Evolutionary conservation across 768 basidiomycete species (phyloP).

Genomic region (Trametes punicea): DNA sequence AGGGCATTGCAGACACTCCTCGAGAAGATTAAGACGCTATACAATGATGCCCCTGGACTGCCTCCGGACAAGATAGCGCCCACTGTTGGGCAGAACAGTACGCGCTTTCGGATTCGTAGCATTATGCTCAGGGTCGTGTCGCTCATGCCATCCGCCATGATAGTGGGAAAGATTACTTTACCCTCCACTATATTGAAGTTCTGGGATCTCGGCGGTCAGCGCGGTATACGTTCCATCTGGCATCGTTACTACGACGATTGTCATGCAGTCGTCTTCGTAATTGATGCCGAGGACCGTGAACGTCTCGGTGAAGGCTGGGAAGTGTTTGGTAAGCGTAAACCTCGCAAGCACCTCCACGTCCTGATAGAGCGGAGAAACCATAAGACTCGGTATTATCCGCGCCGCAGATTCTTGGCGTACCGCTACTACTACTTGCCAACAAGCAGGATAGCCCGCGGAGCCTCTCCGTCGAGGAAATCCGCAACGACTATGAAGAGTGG

Average conservation of each 20-base stretch:
- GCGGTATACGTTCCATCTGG: slow-evolving; percentile 94
- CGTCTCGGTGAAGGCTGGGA: slow-evolving; percentile 94
- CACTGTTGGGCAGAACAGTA: slow-evolving; percentile 97
- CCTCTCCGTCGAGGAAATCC: slow-evolving; percentile 85
- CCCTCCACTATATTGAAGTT: slow-evolving; percentile 94
- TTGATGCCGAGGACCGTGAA: slow-evolving; percentile 90
- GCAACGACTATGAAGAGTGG: slow-evolving; percentile 88
- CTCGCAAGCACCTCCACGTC: neutral
- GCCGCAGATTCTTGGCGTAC: slow-evolving; percentile 86
- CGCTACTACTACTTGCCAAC: slow-evolving; percentile 89
- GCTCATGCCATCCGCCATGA: neutral
- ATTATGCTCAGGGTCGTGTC: too few relatives aligned
- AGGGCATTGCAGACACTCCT: slow-evolving; percentile 64
- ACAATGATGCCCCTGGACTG: slow-evolving; percentile 84
- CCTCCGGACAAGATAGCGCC: slow-evolving; percentile 91
- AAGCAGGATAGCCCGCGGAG: slow-evolving; percentile 86
- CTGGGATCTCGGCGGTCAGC: slow-evolving; percentile 95
- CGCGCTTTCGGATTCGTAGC: too few relatives aligned
- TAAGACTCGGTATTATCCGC: slow-evolving; percentile 83
- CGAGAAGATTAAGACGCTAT: slow-evolving; percentile 92
- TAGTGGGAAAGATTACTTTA: slow-evolving; percentile 90
- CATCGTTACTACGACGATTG: slow-evolving; percentile 93
- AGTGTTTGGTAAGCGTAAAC: slow-evolving; percentile 91
- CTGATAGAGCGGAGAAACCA: slow-evolving; percentile 26
- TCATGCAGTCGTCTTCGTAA: slow-evolving; percentile 93